Conservation (phyloP, 345 rosid genomes). For the Arabidopsis suecica region DNA sequence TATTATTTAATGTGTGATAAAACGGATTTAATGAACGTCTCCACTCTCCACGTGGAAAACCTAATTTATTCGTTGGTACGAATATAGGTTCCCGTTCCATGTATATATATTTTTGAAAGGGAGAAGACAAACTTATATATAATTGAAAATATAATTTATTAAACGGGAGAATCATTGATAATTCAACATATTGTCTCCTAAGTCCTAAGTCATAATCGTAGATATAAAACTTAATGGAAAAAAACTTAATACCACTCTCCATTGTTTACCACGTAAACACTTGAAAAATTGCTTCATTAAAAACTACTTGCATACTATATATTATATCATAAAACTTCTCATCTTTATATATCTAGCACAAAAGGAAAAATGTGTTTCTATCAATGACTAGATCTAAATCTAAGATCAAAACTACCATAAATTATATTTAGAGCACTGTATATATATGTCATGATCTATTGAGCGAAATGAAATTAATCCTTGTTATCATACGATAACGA, state of each 20-base stretch:
- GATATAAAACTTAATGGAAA: background rate
- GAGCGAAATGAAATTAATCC: background rate
- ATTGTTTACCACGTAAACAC: background rate
- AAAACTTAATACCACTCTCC: background rate
- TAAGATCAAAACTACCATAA: background rate
- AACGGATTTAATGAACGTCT: background rate
- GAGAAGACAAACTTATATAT: conserved; percentile 3
- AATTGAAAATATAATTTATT: background rate
- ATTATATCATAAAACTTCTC: background rate
- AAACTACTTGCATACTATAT: background rate
- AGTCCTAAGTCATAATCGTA: conserved; percentile 1
- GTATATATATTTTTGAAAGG: conserved; percentile 9
- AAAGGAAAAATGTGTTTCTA: background rate
- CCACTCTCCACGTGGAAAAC: conserved; percentile 32
- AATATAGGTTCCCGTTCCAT: conserved; percentile 23
- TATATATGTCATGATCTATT: background rate
- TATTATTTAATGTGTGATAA: background rate
- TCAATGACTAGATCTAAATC: background rate
- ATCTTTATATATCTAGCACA: background rate
- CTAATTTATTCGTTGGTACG: conserved; percentile 15
- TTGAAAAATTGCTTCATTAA: background rate
- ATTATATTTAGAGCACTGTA: background rate
- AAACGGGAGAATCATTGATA: conserved; percentile 9
- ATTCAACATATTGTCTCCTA: conserved; percentile 1
- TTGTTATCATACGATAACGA: background rate